Evolutionary conservation across 73 alveolate species (phyloP).

Genomic region (Halteria grandinella): DNA sequence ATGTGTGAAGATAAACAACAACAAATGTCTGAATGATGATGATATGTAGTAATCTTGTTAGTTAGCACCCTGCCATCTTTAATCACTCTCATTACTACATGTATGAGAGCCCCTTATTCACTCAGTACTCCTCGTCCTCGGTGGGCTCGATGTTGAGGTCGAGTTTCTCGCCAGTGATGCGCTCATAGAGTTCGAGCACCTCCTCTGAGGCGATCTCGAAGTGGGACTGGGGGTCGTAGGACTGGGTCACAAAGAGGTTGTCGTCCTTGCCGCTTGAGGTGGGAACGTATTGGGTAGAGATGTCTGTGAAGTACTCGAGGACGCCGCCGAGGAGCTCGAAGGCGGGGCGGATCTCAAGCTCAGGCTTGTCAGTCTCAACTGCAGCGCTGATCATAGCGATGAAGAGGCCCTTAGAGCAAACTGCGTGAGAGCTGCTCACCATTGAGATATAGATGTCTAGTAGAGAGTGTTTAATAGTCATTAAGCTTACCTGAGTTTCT

Average conservation of each 20-base stretch:
- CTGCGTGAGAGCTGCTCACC: slow-evolving; percentile 79
- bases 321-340: slow-evolving; percentile 71
- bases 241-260: slow-evolving; percentile 51
- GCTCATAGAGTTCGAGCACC: slow-evolving; percentile 51
- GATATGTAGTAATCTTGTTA: no score
- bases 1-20: no score
- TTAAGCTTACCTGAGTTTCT: slow-evolving; percentile 63
- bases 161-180: slow-evolving; percentile 69
- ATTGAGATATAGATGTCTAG: slow-evolving; percentile 75
- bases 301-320: slow-evolving; percentile 68
- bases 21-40: no score
- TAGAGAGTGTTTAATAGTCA: not conserved
- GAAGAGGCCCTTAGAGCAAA: slow-evolving; percentile 75
- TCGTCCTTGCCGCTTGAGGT: slow-evolving; percentile 63
- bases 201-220: slow-evolving; percentile 67
- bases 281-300: slow-evolving; percentile 72
- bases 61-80: no score
- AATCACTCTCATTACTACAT: not conserved
- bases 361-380: slow-evolving; percentile 80
- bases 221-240: slow-evolving; percentile 67
- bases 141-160: slow-evolving; percentile 63
- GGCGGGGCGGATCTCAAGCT: slow-evolving; percentile 74
- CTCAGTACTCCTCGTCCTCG: slow-evolving; percentile 65
- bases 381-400: slow-evolving; percentile 75
- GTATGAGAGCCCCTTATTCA: not conserved